Percentiles rank a stretch among this genome's conserved stretches.
These are phyloP conservation scores for Cucumis sativus DNA, from an alignment of 306 rosid species.

Conservation along the genomic window DNA sequence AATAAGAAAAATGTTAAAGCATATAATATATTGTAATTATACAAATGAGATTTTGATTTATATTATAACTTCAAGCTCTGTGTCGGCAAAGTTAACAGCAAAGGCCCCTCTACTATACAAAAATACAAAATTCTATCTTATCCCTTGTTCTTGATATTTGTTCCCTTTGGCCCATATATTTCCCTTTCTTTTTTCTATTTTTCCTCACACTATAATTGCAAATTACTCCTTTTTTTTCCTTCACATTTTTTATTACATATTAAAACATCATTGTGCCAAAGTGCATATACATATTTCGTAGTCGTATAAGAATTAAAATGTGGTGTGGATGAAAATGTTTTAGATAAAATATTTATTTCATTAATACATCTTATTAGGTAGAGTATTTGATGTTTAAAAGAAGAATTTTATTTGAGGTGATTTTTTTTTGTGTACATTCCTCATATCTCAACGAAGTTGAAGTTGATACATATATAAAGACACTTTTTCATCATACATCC, in stretches of 20 bases:
- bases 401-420: too few species aligned
- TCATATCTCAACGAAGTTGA: too few species aligned
- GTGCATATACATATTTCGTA: too few species aligned
- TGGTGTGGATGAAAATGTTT: too few species aligned
- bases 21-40: not conserved
- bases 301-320: too few species aligned
- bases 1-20: not conserved
- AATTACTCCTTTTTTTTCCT: not conserved
- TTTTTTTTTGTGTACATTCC: too few species aligned
- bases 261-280: not conserved
- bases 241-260: not conserved
- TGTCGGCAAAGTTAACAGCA: slow-evolving; percentile 32
- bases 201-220: not conserved
- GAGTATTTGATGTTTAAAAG: too few species aligned
- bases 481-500: too few species aligned
- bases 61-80: slow-evolving; percentile 17
- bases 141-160: not conserved
- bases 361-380: too few species aligned
- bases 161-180: not conserved
- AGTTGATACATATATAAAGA: too few species aligned
- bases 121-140: not conserved
- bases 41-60: not conserved
- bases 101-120: slow-evolving; percentile 9
- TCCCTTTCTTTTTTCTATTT: not conserved
- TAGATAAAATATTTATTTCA: too few species aligned